Base-by-base conservation (phyloP, 768 basidiomycete genomes). In the Termitomyces sp. region DNA sequence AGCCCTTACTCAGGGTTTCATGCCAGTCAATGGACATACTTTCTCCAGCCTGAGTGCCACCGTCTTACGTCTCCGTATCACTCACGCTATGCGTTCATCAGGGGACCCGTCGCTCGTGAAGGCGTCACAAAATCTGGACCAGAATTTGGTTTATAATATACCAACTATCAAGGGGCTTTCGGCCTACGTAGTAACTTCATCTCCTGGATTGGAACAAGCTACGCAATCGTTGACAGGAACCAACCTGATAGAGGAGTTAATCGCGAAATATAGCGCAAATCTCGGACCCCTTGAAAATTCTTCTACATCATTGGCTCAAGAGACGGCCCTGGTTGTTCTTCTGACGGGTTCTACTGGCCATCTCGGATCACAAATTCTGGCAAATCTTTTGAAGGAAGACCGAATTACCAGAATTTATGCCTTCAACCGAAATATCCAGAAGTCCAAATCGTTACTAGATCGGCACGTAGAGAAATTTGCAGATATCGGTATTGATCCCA, bases 1-100 rank as follows among this genome's bases (percentile, higher is more conserved):
- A 27, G 11, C 3, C 19, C 2, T 43, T 9, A 5, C 40, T 31
- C 25, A 21, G 10, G 10, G 2, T 34, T 8, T 17, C 11, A 8
- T 21, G 10, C 8, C 16, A 8, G 3, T 29, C 16, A 25, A 45
- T 27, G 29, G 19, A 40, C 49, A 35, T 35, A 40, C 19, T 37
- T 37, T 45, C 25, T 27, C 9, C 46, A 74, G 74, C 34, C 60
- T 77, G 37, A 71, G 69, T 14, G 71, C 73, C 9, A 75, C 21
- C 48, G 54, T 31, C 52, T 29, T 12, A 31, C 62, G 19, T 31
- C 48, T 21, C 34, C 56, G 16, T 34, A 56, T 21, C 32, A 45
- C 32, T 48, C 60, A 27, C 49, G 61, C 49, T 54, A 59, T 23
- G 40, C 41, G 7, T 35, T 49, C 47, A 49, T 49, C 47, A 6